phyloP scores from a whole-genome alignment of 176 grass and related monocot genomes.

The Triticum dicoccoides region DNA sequence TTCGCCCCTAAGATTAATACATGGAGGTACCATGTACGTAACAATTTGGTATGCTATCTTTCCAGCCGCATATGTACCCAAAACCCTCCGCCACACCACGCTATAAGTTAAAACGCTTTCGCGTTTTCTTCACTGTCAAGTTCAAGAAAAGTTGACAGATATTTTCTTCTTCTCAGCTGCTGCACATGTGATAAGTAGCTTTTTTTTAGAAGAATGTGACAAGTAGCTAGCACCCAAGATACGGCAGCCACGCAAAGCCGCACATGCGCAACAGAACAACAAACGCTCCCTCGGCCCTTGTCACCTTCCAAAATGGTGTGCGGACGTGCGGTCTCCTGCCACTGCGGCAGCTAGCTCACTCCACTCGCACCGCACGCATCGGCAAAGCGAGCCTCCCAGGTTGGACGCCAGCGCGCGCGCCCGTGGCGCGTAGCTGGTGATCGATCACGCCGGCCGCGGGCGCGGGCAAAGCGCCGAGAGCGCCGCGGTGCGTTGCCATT shows the following conservation, averaged over 20 bases:
- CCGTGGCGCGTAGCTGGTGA: not conserved
- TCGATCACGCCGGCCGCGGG: not conserved
- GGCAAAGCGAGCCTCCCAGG: not conserved
- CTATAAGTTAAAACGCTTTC: not conserved
- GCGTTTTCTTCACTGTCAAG: not conserved
- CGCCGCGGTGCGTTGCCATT: not conserved
- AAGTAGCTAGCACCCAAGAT: not conserved
- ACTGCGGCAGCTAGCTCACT: slow-evolving; percentile 2
- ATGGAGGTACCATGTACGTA: not conserved
- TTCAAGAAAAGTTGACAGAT: not conserved
- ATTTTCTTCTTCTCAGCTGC: not conserved
- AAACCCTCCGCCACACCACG: not conserved
- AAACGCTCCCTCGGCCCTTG: not conserved
- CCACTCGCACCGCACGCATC: slow-evolving; percentile 5
- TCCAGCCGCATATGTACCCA: not conserved
- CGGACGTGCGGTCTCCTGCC: not conserved
- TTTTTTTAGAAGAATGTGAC: not conserved
- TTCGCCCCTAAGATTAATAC: not conserved
- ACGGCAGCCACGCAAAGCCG: not conserved
- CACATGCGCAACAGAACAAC: not conserved
- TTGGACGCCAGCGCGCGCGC: not conserved
- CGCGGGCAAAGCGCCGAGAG: slow-evolving; percentile 35
- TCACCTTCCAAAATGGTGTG: not conserved
- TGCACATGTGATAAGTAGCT: not conserved
- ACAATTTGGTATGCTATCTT: not conserved